These are phyloP conservation scores for Leptodontidium sp. DNA, from an alignment of 2,329 filamentous ascomycete genomes.

Conservation along the genomic window DNA sequence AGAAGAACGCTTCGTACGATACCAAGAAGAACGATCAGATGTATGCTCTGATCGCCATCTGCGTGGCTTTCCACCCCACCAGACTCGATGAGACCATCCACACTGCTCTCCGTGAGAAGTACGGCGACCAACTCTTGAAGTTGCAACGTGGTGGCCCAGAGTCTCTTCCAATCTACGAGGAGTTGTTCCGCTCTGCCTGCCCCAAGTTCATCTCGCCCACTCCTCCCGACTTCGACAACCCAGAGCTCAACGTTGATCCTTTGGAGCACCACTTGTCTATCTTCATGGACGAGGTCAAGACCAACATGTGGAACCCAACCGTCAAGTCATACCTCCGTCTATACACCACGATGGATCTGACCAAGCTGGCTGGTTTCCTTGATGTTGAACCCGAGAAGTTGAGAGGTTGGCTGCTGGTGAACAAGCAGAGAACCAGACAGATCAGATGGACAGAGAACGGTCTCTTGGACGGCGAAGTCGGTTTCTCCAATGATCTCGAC, in stretches of 20 bases:
- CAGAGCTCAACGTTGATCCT: constrained; percentile 93
- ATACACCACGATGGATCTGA: constrained; percentile 99
- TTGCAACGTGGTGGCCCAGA: constrained; percentile 97
- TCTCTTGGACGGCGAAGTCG: constrained; percentile 88
- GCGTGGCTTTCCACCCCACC: constrained; percentile 96
- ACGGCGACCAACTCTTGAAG: constrained; percentile 96
- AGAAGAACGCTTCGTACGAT: constrained; percentile 98
- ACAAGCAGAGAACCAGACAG: constrained; percentile 98
- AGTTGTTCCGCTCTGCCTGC: constrained; percentile 97
- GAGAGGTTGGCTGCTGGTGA: constrained; percentile 91
- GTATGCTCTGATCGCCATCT: constrained; percentile 99
- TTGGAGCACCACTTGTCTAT: constrained; percentile 96
- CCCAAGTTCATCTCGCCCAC: constrained; percentile 99
- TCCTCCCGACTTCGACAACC: constrained; percentile 96
- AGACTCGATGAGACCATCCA: constrained; percentile 99
- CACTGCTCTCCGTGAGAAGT: constrained; percentile 97
- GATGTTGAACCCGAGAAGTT: constrained; percentile 97
- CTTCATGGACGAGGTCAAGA: constrained; percentile 99
- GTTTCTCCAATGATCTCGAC: constrained; percentile 94
- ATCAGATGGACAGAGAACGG: constrained; percentile 92
- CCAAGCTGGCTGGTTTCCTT: constrained; percentile 96
- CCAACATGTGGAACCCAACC: constrained; percentile 96
- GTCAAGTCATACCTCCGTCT: constrained; percentile 98
- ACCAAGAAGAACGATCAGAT: constrained; percentile 99
- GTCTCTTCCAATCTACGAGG: constrained; percentile 94